Conservation (phyloP, 306 rosid species). For the Sicyos baderoa region DNA sequence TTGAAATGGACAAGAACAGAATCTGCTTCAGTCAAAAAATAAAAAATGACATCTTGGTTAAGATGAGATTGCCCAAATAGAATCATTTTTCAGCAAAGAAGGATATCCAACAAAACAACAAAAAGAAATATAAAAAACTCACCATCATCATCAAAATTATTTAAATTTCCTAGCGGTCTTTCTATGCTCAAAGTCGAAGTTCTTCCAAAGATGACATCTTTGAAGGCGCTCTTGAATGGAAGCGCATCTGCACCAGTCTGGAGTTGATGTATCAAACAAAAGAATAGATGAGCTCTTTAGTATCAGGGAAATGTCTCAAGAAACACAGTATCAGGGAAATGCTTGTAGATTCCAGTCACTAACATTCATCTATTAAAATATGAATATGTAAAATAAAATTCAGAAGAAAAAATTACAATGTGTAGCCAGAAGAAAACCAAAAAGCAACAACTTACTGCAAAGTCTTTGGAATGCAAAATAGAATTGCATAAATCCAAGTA, state of each 20-base stretch:
- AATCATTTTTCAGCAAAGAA: neutral
- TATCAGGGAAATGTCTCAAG: neutral
- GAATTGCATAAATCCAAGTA: conserved; percentile 1
- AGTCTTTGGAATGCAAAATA: neutral
- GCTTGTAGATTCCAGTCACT: conserved; percentile 17
- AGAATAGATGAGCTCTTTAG: conserved; percentile 25
- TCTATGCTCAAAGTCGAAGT: conserved; percentile 35
- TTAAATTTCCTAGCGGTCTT: conserved; percentile 36
- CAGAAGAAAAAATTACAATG: conserved; percentile 2
- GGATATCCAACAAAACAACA: neutral
- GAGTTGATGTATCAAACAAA: conserved; percentile 22
- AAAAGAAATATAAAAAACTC: conserved; percentile 10
- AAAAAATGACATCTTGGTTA: conserved; percentile 18
- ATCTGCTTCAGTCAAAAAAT: conserved; percentile 39
- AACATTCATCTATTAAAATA: neutral
- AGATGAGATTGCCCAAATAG: conserved; percentile 18
- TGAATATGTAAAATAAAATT: neutral
- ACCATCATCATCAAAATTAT: conserved; percentile 49
- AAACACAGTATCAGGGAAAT: no score
- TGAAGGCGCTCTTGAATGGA: conserved; percentile 79
- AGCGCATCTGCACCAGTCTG: conserved; percentile 81
- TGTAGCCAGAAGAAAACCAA: conserved; percentile 7
- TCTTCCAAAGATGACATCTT: conserved; percentile 57
- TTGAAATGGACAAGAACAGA: conserved; percentile 59
- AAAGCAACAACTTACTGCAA: neutral